Conservation (phyloP, 441 rosid genomes). For the Brassica hybrid region DNA sequence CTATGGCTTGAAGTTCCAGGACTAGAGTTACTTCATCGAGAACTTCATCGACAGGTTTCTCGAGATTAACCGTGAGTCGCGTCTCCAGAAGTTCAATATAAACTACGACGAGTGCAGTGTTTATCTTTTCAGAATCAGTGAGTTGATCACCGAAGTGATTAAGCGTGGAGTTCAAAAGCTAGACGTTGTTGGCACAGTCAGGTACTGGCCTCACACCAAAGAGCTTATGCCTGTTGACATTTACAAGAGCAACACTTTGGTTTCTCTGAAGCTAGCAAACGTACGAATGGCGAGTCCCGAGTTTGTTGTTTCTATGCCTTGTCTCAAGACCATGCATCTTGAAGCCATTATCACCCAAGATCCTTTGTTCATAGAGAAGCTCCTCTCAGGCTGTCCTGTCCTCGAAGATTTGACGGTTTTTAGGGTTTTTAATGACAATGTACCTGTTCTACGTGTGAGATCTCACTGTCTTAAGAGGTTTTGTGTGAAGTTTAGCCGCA, state of each 20-base stretch:
- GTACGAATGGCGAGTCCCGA: neutral
- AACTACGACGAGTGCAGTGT: neutral
- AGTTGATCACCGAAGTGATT: neutral
- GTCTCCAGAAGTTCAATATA: neutral
- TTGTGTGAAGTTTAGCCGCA: neutral
- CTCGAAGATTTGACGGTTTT: constrained; percentile 11
- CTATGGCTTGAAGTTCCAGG: constrained; percentile 7
- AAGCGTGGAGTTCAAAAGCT: neutral
- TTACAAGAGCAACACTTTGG: neutral
- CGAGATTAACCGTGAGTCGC: neutral
- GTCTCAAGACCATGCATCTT: constrained; percentile 24
- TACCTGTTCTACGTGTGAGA: neutral
- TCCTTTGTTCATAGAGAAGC: neutral
- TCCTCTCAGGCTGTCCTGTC: constrained; percentile 2
- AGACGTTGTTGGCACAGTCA: neutral
- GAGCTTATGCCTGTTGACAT: neutral
- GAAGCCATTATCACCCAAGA: neutral
- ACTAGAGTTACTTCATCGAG: neutral
- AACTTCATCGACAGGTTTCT: neutral
- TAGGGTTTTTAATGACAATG: neutral
- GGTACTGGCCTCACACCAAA: neutral
- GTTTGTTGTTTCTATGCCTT: constrained; percentile 4
- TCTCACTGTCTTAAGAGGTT: constrained; percentile 1
- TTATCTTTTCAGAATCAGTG: neutral
- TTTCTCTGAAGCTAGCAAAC: constrained; percentile 2